phyloP scores from a whole-genome alignment of 352 stramenopile species.

The Paralagenidium karlingii region DNA sequence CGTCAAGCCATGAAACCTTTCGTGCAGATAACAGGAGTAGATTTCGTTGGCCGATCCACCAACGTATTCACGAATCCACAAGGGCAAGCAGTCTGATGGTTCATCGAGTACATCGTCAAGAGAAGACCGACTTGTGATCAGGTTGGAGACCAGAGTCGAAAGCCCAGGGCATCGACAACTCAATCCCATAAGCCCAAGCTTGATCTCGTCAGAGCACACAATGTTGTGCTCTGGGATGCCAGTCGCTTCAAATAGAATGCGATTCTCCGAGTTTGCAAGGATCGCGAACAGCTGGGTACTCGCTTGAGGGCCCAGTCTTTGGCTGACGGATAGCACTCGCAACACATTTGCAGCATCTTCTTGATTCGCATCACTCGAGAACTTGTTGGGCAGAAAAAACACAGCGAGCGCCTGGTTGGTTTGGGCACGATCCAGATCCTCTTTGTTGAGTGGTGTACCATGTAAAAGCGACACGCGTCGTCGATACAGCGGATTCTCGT shows the following conservation, averaged over 20 bases:
- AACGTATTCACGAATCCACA: conserved; percentile 70
- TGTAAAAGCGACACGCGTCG: conserved; percentile 76
- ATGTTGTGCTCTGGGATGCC: conserved; percentile 57
- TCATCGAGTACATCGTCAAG: neutral
- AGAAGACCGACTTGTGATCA: conserved; percentile 59
- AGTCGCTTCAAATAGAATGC: conserved; percentile 56
- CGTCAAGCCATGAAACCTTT: conserved; percentile 48
- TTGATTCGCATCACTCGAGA: conserved; percentile 59
- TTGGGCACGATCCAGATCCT: conserved; percentile 42
- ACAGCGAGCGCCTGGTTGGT: conserved; percentile 56
- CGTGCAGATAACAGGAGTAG: conserved; percentile 45
- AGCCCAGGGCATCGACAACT: conserved; percentile 71
- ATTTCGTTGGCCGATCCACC: conserved; percentile 70
- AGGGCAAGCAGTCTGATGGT: conserved; percentile 7
- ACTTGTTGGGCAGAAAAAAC: conserved; percentile 80
- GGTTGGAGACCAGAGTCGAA: conserved; percentile 74
- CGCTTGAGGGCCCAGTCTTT: conserved; percentile 26
- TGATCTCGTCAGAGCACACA: conserved; percentile 71
- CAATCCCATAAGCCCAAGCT: conserved; percentile 71
- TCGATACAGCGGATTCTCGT: conserved; percentile 49
- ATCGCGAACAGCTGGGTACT: conserved; percentile 71
- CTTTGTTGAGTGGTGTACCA: conserved; percentile 40
- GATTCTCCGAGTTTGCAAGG: conserved; percentile 77
- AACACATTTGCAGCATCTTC: conserved; percentile 75
- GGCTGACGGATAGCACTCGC: conserved; percentile 59